Conservation (phyloP, 140 eudicot species). For the Ambrosia hybrid region DNA sequence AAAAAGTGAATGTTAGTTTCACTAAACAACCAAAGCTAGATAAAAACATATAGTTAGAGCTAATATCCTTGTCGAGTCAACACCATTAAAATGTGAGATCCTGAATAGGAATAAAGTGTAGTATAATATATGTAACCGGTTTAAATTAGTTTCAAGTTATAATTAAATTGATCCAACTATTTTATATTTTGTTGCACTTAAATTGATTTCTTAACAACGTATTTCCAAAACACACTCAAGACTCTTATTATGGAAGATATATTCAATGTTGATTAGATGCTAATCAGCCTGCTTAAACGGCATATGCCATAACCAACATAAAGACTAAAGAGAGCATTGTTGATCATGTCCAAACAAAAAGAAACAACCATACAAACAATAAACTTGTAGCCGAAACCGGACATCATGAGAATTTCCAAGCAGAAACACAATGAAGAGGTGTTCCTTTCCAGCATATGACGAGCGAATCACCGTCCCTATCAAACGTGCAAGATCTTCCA, state of each 20-base stretch:
- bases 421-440: background rate
- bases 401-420: background rate
- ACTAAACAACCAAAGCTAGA: too few relatives aligned
- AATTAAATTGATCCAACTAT: too few relatives aligned
- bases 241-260: background rate
- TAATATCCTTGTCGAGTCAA: background rate
- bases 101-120: too few relatives aligned
- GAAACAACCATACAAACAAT: background rate
- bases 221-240: too few relatives aligned
- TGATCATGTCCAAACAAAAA: background rate
- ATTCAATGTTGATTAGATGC: slow-evolving; percentile 23
- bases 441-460: too few relatives aligned
- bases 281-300: slow-evolving; percentile 24
- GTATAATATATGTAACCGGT: too few relatives aligned
- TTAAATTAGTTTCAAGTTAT: too few relatives aligned
- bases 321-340: background rate
- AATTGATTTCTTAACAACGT: too few relatives aligned
- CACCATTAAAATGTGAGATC: background rate
- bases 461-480: too few relatives aligned
- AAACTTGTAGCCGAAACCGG: background rate
- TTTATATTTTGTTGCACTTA: too few relatives aligned
- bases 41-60: background rate
- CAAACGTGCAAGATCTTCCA: too few relatives aligned
- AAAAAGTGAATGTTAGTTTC: too few relatives aligned
- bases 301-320: background rate